Conservation (phyloP, 305 asterid genomes). For the Plantago coronopus region DNA sequence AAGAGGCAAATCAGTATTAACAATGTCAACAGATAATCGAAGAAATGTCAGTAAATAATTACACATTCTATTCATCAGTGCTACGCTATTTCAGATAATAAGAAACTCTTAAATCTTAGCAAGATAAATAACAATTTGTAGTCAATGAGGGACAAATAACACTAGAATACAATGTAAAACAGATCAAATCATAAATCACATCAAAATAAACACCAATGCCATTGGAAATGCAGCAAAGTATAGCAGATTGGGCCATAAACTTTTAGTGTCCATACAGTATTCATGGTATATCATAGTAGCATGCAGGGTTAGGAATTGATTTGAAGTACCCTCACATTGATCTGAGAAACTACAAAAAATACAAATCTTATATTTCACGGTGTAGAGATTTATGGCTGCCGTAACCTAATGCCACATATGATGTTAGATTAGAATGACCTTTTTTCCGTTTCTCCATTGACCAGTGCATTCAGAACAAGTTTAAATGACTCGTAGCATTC, state of each 20-base stretch:
- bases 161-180: too few relatives aligned
- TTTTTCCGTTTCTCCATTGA: constrained; percentile 87
- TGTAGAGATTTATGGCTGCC: constrained; percentile 25
- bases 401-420: constrained; percentile 10
- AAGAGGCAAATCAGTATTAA: too few relatives aligned
- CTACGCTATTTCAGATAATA: too few relatives aligned
- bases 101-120: too few relatives aligned
- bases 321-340: constrained; percentile 12
- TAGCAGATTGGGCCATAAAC: background rate
- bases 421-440: constrained; percentile 44
- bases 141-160: too few relatives aligned
- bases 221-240: background rate
- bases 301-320: constrained; percentile 2
- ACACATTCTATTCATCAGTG: background rate
- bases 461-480: constrained; percentile 67
- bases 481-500: constrained; percentile 92
- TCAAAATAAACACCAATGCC: background rate
- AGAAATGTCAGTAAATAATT: background rate
- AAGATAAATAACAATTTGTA: too few relatives aligned
- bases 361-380: constrained; percentile 49
- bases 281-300: background rate
- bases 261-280: background rate
- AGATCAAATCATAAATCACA: background rate
- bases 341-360: background rate
- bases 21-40: constrained; percentile 16